A percentile compares a stretch with the other conserved stretches of the same genome.
Evolutionary conservation across 2,329 filamentous ascomycete species (phyloP).

Genomic region (Cephalotrichum gorgonifer): DNA sequence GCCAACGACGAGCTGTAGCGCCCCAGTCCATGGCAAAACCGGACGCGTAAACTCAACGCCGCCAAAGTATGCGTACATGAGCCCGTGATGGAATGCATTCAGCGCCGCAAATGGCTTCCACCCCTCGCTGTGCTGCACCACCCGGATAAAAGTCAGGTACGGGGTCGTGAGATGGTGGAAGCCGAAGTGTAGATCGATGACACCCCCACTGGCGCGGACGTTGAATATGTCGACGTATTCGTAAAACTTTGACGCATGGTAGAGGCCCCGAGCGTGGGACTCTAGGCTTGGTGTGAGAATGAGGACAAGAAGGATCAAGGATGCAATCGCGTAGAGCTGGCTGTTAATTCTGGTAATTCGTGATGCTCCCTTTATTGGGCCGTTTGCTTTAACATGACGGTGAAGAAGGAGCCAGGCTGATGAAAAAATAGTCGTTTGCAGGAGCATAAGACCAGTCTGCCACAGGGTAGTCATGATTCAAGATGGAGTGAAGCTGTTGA

Average conservation of each 20-base stretch:
- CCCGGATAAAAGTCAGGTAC: conserved; percentile 17
- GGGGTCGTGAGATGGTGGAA: conserved; percentile 20
- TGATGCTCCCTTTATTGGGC: conserved; percentile 2
- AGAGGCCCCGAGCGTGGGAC: conserved; percentile 8
- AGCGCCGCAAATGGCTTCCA: conserved; percentile 17
- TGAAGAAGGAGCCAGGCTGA: conserved; percentile 3
- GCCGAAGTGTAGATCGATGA: conserved; percentile 16
- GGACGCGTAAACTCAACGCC: conserved; percentile 9
- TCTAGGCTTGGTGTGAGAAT: conserved; percentile 6
- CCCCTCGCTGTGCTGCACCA: conserved; percentile 11
- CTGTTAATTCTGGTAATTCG: conserved; percentile 5
- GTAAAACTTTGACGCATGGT: conserved; percentile 19
- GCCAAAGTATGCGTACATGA: conserved; percentile 21
- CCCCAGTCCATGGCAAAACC: conserved; percentile 7
- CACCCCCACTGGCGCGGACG: conserved; percentile 15
- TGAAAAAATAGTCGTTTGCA: conserved; percentile 5
- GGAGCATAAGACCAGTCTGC: not conserved
- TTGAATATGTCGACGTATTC: conserved; percentile 19
- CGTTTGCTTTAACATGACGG: conserved; percentile 4
- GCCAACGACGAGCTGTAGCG: conserved; percentile 7
- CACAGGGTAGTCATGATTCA: not conserved
- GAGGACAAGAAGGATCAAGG: conserved; percentile 1
- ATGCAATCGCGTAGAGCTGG: conserved; percentile 5
- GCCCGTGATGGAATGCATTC: conserved; percentile 17
- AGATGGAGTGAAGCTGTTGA: not conserved